Percentiles rank a stretch among this genome's conserved stretches.
phyloP scores from a whole-genome alignment of 1,139 yeast species.

The Geotrichum histeridarum region DNA sequence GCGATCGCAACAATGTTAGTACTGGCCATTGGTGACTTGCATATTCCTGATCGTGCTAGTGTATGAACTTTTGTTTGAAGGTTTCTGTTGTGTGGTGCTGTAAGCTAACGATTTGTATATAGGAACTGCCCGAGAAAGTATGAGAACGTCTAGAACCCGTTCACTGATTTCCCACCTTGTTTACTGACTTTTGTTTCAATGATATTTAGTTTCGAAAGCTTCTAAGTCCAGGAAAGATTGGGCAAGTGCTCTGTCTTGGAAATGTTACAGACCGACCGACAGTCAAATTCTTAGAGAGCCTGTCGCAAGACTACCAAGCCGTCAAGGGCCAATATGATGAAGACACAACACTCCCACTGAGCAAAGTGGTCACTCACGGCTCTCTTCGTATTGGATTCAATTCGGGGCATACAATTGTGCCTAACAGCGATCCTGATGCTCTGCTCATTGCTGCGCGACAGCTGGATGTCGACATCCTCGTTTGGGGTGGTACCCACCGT shows the following conservation, averaged over 20 bases:
- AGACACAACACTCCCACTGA: conserved; percentile 48
- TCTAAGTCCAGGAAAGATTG: conserved; percentile 72
- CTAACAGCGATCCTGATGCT: conserved; percentile 81
- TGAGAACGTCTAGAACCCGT: conserved; percentile 16
- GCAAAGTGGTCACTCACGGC: conserved; percentile 63
- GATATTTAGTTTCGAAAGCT: conserved; percentile 60
- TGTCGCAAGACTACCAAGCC: conserved; percentile 67
- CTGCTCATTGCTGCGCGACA: conserved; percentile 79
- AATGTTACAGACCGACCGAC: conserved; percentile 70
- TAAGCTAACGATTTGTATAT: conserved; percentile 18
- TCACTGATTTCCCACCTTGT: not conserved
- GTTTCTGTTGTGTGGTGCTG: not conserved
- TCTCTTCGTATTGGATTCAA: conserved; percentile 76
- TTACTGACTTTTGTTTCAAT: conserved; percentile 6
- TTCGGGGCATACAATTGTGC: conserved; percentile 79
- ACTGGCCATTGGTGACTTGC: conserved; percentile 85
- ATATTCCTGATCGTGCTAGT: conserved; percentile 79
- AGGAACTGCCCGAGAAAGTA: conserved; percentile 43
- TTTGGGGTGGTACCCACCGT: conserved; percentile 96
- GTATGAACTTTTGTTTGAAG: conserved; percentile 33
- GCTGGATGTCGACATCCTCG: conserved; percentile 81
- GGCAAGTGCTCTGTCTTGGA: conserved; percentile 81
- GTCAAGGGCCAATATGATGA: conserved; percentile 76
- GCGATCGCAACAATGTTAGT: conserved; percentile 53
- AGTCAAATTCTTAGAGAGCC: conserved; percentile 54